phyloP scores from a whole-genome alignment of 257 asterid genomes.

The Fraxinus cuspidata region DNA sequence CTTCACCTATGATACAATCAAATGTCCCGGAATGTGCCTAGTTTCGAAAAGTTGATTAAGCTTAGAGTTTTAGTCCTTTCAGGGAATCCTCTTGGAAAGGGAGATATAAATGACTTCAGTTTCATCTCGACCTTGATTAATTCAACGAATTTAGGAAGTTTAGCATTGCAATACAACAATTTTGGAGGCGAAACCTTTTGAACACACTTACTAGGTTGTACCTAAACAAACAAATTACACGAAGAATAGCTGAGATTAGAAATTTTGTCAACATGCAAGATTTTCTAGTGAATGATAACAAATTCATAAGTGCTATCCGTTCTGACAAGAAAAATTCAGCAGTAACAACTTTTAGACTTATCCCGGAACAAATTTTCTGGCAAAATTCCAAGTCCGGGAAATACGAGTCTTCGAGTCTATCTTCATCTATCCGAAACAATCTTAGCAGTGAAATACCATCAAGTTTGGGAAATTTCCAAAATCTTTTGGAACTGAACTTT shows the following conservation, averaged over 20 bases:
- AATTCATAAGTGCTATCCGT: conserved; percentile 26
- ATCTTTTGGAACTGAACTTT: conserved; percentile 17
- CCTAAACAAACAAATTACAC: conserved; percentile 19
- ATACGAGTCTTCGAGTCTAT: conserved; percentile 13
- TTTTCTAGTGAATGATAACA: conserved; percentile 20
- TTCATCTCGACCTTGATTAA: conserved; percentile 24
- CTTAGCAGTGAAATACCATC: conserved; percentile 23
- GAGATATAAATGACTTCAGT: conserved; percentile 20
- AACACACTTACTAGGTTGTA: conserved; percentile 10
- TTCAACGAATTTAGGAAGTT: conserved; percentile 1
- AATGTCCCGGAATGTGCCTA: conserved; percentile 28
- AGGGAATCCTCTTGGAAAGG: conserved; percentile 20
- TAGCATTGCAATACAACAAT: conserved; percentile 9
- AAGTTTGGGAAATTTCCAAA: conserved; percentile 20
- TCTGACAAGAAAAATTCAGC: conserved; percentile 7
- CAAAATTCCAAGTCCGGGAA: conserved; percentile 29
- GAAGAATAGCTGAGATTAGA: conserved; percentile 28
- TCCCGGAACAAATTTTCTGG: conserved; percentile 21
- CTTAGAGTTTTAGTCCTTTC: conserved; percentile 14
- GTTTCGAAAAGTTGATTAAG: conserved; percentile 23
- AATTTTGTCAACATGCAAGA: conserved; percentile 16
- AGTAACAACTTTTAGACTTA: conserved; percentile 17
- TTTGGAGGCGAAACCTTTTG: conserved; percentile 3
- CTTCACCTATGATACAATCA: conserved; percentile 17
- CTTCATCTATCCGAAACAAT: conserved; percentile 22